Conservation (phyloP, 2,329 filamentous ascomycete genomes). For the Verticillium longisporum region DNA sequence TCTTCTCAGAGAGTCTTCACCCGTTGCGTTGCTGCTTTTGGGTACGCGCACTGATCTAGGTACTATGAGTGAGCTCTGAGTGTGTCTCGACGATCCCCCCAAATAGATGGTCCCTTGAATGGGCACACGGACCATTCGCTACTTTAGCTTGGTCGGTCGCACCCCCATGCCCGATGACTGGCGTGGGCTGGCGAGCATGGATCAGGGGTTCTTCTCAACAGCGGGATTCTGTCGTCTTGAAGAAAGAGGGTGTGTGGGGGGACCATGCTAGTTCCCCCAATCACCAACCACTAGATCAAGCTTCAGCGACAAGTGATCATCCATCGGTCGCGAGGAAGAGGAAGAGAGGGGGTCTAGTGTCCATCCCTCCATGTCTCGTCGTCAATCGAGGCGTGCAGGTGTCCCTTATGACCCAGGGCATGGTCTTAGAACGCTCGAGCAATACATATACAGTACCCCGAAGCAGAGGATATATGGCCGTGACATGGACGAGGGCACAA, state of each 20-base stretch:
- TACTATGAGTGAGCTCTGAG: not conserved
- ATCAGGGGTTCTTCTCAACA: not conserved
- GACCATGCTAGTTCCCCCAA: not conserved
- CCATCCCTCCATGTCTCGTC: not conserved
- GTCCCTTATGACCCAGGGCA: not conserved
- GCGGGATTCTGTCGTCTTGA: constrained; percentile 2
- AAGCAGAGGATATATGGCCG: not conserved
- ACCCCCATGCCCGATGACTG: not conserved
- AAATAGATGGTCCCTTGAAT: not conserved
- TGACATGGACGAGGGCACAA: not conserved
- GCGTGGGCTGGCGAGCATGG: not conserved
- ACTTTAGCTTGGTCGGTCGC: not conserved
- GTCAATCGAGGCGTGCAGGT: not conserved
- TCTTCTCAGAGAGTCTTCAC: not conserved
- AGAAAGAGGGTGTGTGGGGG: constrained; percentile 3
- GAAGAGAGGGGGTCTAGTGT: not conserved
- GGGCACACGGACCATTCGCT: not conserved
- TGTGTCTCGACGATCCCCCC: not conserved
- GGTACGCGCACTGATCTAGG: too few species aligned
- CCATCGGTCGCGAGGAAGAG: not conserved
- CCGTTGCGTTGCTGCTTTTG: not conserved
- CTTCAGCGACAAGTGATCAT: not conserved
- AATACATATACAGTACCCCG: not conserved
- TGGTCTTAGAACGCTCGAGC: not conserved
- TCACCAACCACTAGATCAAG: not conserved